Percentiles rank a stretch among this genome's conserved stretches.
These are phyloP conservation scores for Casaregolazyma suthepensis DNA, from an alignment of 1,139 yeast genomes.

Conservation along the genomic window DNA sequence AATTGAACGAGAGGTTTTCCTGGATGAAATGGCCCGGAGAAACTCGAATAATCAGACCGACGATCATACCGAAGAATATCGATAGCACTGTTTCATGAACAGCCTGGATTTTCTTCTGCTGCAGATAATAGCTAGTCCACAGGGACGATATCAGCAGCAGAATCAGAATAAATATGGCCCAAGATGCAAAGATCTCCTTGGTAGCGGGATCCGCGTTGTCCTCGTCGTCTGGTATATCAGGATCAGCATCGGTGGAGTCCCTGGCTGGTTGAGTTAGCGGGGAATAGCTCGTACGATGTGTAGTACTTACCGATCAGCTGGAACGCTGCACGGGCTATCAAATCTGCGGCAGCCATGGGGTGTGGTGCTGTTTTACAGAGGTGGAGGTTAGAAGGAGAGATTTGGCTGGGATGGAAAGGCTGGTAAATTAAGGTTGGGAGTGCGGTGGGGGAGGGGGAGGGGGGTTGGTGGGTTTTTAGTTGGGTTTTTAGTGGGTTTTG, in stretches of 20 bases:
- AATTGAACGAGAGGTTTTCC: conserved; percentile 92
- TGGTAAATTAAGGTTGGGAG: background rate
- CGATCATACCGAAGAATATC: conserved; percentile 93
- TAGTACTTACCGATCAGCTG: background rate
- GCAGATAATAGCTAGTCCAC: conserved; percentile 92
- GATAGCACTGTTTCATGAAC: conserved; percentile 95
- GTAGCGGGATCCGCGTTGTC: conserved; percentile 83
- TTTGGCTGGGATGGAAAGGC: background rate
- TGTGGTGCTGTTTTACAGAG: background rate
- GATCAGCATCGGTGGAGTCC: conserved; percentile 37
- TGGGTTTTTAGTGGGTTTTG: too few relatives aligned
- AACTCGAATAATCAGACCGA: conserved; percentile 82
- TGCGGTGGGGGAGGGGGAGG: background rate
- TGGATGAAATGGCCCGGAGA: conserved; percentile 96
- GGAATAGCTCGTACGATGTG: background rate
- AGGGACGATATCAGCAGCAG: conserved; percentile 78
- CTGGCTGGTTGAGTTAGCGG: background rate
- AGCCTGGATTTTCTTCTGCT: conserved; percentile 86
- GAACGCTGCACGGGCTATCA: background rate
- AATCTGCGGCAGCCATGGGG: background rate
- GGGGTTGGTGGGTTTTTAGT: too few relatives aligned
- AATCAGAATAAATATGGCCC: conserved; percentile 90
- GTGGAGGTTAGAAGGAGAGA: background rate
- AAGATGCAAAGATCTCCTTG: conserved; percentile 91
- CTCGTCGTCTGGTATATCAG: conserved; percentile 46